A percentile compares a stretch with the other conserved stretches of the same genome.
phyloP scores from a whole-genome alignment of 106 monocot genomes.

The Dioscorea alata region DNA sequence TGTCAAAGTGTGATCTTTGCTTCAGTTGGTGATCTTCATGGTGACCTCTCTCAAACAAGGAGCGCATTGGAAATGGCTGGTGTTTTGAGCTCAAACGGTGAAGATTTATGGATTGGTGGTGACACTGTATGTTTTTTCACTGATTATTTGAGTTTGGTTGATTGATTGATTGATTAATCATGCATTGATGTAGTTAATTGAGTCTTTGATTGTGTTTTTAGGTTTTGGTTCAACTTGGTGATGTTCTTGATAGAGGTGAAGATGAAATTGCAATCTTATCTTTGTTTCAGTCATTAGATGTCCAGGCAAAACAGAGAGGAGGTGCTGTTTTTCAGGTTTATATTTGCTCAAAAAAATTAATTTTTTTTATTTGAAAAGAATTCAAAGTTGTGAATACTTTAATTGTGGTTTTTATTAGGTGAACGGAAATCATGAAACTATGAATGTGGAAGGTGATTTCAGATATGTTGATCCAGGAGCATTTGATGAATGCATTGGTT shows the following conservation, averaged over 20 bases:
- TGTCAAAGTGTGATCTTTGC: not conserved
- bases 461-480: constrained; percentile 85
- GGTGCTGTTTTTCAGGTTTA: constrained; percentile 93
- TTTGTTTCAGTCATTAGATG: constrained; percentile 50
- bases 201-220: constrained; percentile 10
- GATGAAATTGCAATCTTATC: constrained; percentile 95
- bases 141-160: not conserved
- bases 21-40: constrained; percentile 88
- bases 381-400: too few species aligned
- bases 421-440: constrained; percentile 96
- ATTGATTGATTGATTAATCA: too few species aligned
- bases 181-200: too few species aligned
- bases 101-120: constrained; percentile 70
- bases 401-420: constrained; percentile 29
- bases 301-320: constrained; percentile 70
- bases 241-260: constrained; percentile 90
- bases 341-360: too few species aligned
- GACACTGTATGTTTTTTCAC: constrained; percentile 45
- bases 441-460: constrained; percentile 96
- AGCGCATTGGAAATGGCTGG: constrained; percentile 67
- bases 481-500: constrained; percentile 81
- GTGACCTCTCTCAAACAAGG: constrained; percentile 74
- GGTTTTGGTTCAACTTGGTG: constrained; percentile 89
- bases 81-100: constrained; percentile 67
- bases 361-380: too few species aligned